A percentile compares a stretch with the other conserved stretches of the same genome.
Evolutionary conservation across 1,139 yeast genomes (phyloP).

Genomic region (Kurtzmaniella quercitrusa): DNA sequence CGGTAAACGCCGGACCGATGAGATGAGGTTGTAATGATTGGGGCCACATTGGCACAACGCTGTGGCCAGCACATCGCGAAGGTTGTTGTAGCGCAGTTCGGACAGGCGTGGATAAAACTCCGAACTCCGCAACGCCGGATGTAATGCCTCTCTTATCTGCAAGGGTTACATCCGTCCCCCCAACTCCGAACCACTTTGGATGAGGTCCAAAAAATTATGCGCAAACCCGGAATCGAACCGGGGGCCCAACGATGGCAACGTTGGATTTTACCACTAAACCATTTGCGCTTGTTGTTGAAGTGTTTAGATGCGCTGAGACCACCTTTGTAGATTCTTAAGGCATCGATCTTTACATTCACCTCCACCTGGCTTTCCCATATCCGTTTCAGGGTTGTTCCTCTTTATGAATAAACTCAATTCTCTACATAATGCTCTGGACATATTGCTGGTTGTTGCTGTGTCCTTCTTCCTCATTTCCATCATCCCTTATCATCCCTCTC

Average conservation of each 20-base stretch:
- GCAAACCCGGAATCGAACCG: conserved; percentile 9
- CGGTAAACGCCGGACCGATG: neutral
- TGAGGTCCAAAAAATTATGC: conserved; percentile 6
- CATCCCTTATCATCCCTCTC: too few relatives aligned
- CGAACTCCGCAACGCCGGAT: neutral
- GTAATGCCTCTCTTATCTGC: neutral
- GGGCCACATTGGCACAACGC: neutral
- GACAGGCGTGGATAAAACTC: neutral
- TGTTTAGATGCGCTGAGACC: neutral
- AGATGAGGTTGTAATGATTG: neutral
- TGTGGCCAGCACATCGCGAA: neutral
- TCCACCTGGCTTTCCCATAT: too few relatives aligned
- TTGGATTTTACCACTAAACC: conserved; percentile 9
- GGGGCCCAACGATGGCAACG: conserved; percentile 9
- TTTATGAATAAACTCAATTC: too few relatives aligned
- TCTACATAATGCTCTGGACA: too few relatives aligned
- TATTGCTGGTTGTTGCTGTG: too few relatives aligned
- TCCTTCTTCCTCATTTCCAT: neutral
- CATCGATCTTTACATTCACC: too few relatives aligned
- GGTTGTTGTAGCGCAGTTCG: neutral
- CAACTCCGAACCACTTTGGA: neutral
- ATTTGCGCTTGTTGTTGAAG: conserved; percentile 4
- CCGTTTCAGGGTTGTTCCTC: too few relatives aligned
- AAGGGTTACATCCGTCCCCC: neutral
- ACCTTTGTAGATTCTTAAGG: too few relatives aligned